Base-by-base conservation (phyloP, 257 asterid genomes). In the Fraxinus anomala region DNA sequence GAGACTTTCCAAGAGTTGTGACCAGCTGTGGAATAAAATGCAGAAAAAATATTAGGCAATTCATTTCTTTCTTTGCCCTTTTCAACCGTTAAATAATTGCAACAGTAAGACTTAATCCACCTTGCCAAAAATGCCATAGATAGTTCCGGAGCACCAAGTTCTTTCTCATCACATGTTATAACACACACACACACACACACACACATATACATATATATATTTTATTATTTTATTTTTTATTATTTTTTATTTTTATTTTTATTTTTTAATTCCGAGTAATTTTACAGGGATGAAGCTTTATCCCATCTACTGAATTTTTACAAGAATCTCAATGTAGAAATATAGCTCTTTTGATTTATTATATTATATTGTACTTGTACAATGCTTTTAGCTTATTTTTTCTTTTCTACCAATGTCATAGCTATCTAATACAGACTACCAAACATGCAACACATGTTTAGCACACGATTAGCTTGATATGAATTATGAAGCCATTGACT, bases 1-100 rank as follows among this genome's bases (percentile, higher is more conserved):
- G 21, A 96, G 97, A 78, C 87, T 83, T 82, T 96, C 99, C 91
- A 95, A 82, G 83, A 91, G 99, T 77, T 91, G 97, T 34, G 98
- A 89, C 97, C 95, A 96, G 82, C 99, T 93, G 97, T 86, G 82
- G 72, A 80, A 82, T 80, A 31, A 77, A 80, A 84, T 40, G 65
- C 75, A 65, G 2, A 68, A 70, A 76, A 72, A 77, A 84, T 83
- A 88, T 84, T 73, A 77, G 59, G 81, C 31, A 65, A 30, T 75
- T 70, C 70, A 39, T 77, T 65, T 31, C 68, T 39, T 69, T 49
- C 76, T 70, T 31, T 16, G 6, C 74, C 68, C 44, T 56, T n/a
- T 73, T 33, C 11, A 7, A 63, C 34, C 8, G 61, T 44, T 4
- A 78, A 81, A 67, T 54, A 73, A 67, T 81, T 23, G 36, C 69